Evolutionary conservation across 2,329 filamentous ascomycete genomes (phyloP), one percentile per base, ranked within the genome.

Genomic region (Venturia carpophila): DNA sequence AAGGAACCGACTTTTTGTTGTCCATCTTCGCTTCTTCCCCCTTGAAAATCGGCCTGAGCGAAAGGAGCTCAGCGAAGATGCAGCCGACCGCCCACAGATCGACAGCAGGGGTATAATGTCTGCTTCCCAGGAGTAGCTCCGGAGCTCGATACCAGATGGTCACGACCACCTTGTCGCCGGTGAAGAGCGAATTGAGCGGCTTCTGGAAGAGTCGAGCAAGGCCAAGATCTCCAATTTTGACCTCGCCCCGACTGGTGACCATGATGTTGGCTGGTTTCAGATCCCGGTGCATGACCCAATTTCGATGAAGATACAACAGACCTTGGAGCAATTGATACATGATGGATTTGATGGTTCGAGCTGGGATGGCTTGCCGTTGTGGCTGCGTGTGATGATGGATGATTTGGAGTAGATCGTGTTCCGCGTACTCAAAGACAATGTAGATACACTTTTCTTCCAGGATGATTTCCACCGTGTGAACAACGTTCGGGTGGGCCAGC

Each of bases 11-110:
- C 78, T 97, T 97, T 77, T 99, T 99, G 71, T 85, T 90, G 76
- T 99, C 94, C 89, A 97, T 97, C 78, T 99, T 99, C 19, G 94
- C 94, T 76, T 99, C 94, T 73, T 99, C 94, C 0, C 94, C 94
- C 74, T 99, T 99, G 76, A 99, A 99, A 64, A 99, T 97, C 0
- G 94, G 94, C 0, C 93, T 84, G 3, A 99, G 79, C 1, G 90
- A 92, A 0, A 99, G 79, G 2, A 99, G 81, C 75, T 99, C 94
- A 1, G 94, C 94, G 72, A 99, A 97, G 71, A 99, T 99, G 75
- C 94, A 99, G 0, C 94, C 94, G 0, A 99, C 87, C 2, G 94
- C 94, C 94, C 94, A 99, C 76, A 97, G 87, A 75, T 99, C 94
- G 69, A 99, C 91, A 27, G 94, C 93, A 0, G 94, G 92, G 0